Percentiles rank a stretch among this genome's conserved stretches.
Evolutionary conservation across 495 filamentous ascomycete genomes (phyloP).

Genomic region (Astrocystis sublimbata): DNA sequence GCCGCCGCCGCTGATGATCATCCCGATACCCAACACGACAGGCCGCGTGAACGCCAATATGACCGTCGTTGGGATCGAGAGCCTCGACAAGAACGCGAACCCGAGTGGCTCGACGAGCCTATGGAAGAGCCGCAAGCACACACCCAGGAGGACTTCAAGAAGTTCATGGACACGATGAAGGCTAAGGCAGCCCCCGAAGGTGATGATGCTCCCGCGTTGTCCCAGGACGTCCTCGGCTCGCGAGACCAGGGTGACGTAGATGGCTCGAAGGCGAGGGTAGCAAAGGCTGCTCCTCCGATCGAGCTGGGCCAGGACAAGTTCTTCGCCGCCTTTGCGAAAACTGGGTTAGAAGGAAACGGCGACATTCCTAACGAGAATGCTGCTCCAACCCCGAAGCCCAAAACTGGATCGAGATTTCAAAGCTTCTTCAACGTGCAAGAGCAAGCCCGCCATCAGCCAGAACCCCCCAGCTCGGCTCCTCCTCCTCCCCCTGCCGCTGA

Average conservation of each 20-base stretch:
- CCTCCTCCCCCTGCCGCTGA: conserved; percentile 20
- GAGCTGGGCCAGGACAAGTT: conserved; percentile 77
- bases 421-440: conserved; percentile 73
- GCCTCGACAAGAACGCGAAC: conserved; percentile 69
- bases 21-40: conserved; percentile 42
- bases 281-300: conserved; percentile 56
- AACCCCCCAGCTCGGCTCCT: conserved; percentile 46
- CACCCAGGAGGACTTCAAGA: conserved; percentile 90
- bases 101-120: conserved; percentile 82
- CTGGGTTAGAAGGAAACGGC: conserved; percentile 35
- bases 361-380: conserved; percentile 44
- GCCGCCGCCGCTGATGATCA: conserved; percentile 52
- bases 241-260: conserved; percentile 27
- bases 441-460: conserved; percentile 58
- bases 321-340: conserved; percentile 65
- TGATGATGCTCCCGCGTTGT: conserved; percentile 38
- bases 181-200: conserved; percentile 44
- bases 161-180: conserved; percentile 94
- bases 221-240: conserved; percentile 12
- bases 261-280: conserved; percentile 34
- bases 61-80: conserved; percentile 63
- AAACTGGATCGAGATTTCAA: conserved; percentile 73
- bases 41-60: conserved; percentile 43
- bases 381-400: conserved; percentile 39
- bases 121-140: conserved; percentile 70